Evolutionary conservation across 106 monocot genomes (phyloP).

Genomic region (Agapanthus africanus): DNA sequence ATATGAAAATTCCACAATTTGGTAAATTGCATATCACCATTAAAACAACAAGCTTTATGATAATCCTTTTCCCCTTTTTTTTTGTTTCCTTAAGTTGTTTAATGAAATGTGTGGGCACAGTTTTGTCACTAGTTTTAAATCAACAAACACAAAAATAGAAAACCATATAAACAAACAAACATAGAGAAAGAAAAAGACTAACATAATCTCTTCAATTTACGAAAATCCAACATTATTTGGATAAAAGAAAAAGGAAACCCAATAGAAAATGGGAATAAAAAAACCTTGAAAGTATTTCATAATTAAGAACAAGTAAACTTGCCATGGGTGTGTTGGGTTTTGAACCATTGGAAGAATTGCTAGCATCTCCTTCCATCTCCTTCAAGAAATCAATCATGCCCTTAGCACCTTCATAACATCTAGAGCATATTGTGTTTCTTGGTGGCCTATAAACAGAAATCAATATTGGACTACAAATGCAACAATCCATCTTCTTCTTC

Average conservation of each 20-base stretch:
- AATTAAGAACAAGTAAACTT: constrained; percentile 2
- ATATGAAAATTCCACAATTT: too few species aligned
- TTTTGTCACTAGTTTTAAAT: not conserved
- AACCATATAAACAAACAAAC: not conserved
- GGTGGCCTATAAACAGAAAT: constrained; percentile 49
- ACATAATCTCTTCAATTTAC: not conserved
- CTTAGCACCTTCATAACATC: constrained; percentile 75
- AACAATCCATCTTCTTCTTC: constrained; percentile 58
- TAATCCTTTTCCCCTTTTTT: too few species aligned
- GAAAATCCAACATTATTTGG: too few species aligned
- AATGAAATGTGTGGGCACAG: too few species aligned
- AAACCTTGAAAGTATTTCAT: not conserved
- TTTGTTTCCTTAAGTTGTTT: too few species aligned
- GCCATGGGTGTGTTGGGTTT: constrained; percentile 29
- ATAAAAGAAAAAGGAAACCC: too few species aligned
- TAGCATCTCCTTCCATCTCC: constrained; percentile 13
- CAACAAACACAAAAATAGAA: not conserved
- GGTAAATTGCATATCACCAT: too few species aligned
- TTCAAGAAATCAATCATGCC: constrained; percentile 41
- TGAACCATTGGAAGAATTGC: not conserved
- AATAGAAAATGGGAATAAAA: not conserved
- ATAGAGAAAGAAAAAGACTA: not conserved
- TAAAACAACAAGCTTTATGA: too few species aligned
- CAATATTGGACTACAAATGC: constrained; percentile 74
- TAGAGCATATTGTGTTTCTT: constrained; percentile 66